Evolutionary conservation across 306 rosid species (phyloP).

Genomic region (Dryas octopetala): DNA sequence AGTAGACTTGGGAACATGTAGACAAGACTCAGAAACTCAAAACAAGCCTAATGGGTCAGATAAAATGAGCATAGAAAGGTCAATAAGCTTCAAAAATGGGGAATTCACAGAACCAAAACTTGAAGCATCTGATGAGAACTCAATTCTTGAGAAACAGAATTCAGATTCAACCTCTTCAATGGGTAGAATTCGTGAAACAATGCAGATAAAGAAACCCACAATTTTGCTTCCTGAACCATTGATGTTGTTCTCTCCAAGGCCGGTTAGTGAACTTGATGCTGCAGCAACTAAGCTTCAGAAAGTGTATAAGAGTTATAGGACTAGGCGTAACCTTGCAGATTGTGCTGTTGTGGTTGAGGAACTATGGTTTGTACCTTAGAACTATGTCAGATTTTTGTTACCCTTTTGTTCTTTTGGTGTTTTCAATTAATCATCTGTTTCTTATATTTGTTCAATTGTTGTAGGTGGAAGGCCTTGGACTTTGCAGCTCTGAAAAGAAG

Average conservation of each 20-base stretch:
- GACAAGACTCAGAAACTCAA: conserved; percentile 19
- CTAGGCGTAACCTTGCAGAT: conserved; percentile 55
- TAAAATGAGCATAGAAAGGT: background rate
- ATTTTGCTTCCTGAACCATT: conserved; percentile 35
- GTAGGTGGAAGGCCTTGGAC: conserved; percentile 60
- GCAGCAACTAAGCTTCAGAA: conserved; percentile 59
- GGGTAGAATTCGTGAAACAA: conserved; percentile 3
- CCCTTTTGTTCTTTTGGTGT: background rate
- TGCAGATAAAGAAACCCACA: conserved; percentile 31
- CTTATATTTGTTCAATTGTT: conserved; percentile 2
- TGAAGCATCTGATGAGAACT: background rate
- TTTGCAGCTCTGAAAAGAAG: conserved; percentile 44
- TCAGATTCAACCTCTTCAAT: conserved; percentile 10
- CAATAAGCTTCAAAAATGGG: conserved; percentile 8
- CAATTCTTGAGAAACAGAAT: background rate
- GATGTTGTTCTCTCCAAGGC: conserved; percentile 28
- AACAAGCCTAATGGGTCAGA: background rate
- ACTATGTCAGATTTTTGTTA: background rate
- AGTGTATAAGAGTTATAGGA: conserved; percentile 55
- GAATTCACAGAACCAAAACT: conserved; percentile 14
- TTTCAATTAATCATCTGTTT: background rate
- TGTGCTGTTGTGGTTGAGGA: conserved; percentile 58
- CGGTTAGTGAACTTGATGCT: conserved; percentile 39
- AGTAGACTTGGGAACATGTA: background rate
- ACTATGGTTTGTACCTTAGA: conserved; percentile 36